These are phyloP conservation scores for Cladosporium sp. DNA, from an alignment of 2,329 filamentous ascomycete species.

Conservation along the genomic window DNA sequence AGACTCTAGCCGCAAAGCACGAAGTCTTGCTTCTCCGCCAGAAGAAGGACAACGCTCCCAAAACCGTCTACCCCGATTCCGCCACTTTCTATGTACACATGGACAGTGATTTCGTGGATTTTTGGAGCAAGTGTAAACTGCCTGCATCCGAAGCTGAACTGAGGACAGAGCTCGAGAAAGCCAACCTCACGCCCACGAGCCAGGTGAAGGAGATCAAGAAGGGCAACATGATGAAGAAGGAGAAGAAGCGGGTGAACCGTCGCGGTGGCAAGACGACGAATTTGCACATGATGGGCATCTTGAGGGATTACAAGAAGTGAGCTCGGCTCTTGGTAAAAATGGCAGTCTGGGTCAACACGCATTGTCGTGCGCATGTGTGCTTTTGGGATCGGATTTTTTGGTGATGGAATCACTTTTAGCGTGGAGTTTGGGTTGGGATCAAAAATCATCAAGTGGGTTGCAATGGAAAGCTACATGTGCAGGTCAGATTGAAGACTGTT, in stretches of 20 bases:
- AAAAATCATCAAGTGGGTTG: not conserved
- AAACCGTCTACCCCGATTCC: constrained; percentile 86
- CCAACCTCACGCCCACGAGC: constrained; percentile 78
- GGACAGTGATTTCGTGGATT: constrained; percentile 74
- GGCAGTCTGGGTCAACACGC: too few relatives aligned
- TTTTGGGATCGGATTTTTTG: not conserved
- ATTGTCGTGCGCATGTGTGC: too few relatives aligned
- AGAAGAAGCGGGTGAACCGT: constrained; percentile 71
- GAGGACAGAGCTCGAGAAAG: constrained; percentile 69
- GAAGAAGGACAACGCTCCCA: constrained; percentile 84
- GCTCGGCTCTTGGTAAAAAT: not conserved
- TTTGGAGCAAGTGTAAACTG: constrained; percentile 78
- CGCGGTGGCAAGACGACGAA: constrained; percentile 79
- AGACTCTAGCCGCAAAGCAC: constrained; percentile 70
- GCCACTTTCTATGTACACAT: constrained; percentile 53
- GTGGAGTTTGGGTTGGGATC: constrained; percentile 4
- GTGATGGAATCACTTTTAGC: not conserved
- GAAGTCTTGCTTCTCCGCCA: constrained; percentile 81
- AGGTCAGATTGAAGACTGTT: too few relatives aligned
- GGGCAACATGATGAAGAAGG: constrained; percentile 53
- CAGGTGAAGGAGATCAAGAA: constrained; percentile 65
- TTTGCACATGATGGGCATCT: constrained; percentile 75
- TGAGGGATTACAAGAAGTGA: constrained; percentile 61
- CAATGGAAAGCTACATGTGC: not conserved
- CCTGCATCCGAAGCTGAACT: constrained; percentile 69